Evolutionary conservation across 2,329 filamentous ascomycete genomes (phyloP).

Genomic region (Sclerotinia borealis): DNA sequence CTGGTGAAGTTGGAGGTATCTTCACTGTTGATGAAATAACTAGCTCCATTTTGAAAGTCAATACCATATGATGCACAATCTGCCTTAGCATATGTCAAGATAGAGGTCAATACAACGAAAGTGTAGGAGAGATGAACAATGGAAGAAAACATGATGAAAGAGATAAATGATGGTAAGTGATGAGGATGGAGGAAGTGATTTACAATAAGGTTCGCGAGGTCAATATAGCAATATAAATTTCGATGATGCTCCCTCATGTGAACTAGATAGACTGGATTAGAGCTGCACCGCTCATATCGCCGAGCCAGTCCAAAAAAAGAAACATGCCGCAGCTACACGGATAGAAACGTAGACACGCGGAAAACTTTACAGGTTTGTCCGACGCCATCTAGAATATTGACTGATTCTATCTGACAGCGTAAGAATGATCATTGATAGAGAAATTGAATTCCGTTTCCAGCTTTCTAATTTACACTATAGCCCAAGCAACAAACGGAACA

Average conservation of each 20-base stretch:
- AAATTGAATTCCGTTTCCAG: slow-evolving; percentile 6
- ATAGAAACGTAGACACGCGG: neutral
- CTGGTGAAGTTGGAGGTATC: slow-evolving; percentile 8
- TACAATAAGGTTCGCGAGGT: neutral
- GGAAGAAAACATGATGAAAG: slow-evolving; percentile 11
- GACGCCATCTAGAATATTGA: neutral
- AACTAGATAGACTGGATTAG: neutral
- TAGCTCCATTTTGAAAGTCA: slow-evolving; percentile 10
- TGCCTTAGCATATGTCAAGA: slow-evolving; percentile 4
- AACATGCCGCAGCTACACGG: slow-evolving; percentile 2
- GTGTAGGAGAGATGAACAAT: neutral
- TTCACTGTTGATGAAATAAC: slow-evolving; percentile 8
- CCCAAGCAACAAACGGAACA: neutral
- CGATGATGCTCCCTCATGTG: too few relatives aligned
- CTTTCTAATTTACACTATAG: neutral
- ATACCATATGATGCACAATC: slow-evolving; percentile 11
- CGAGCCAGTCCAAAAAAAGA: slow-evolving; percentile 11
- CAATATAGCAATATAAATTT: slow-evolving; percentile 4
- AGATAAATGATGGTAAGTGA: neutral
- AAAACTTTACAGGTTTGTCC: neutral
- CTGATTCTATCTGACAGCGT: neutral
- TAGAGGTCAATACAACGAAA: slow-evolving; percentile 1
- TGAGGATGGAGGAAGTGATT: neutral
- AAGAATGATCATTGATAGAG: neutral
- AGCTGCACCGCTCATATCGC: neutral